A percentile compares a stretch with the other conserved stretches of the same genome.
phyloP scores from a whole-genome alignment of 495 filamentous ascomycete species.

The Parathielavia appendiculata region DNA sequence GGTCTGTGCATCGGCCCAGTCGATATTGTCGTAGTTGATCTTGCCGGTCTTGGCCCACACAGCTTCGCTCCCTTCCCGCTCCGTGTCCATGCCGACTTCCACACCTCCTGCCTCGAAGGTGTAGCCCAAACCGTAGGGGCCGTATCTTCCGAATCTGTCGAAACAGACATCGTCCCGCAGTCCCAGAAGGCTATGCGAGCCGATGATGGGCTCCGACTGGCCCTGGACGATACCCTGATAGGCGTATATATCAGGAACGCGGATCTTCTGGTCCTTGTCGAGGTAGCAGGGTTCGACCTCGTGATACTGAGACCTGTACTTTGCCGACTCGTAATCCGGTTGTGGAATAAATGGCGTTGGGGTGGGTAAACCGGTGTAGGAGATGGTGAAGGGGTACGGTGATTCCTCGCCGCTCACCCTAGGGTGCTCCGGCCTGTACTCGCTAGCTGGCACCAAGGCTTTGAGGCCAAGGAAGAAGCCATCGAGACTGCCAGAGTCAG shows the following conservation, averaged over 20 bases:
- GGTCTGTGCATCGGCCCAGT: constrained; percentile 72
- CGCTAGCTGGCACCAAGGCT: constrained; percentile 55
- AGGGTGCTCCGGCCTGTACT: constrained; percentile 74
- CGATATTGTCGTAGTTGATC: constrained; percentile 66
- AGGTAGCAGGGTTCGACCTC: constrained; percentile 70
- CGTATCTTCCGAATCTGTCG: constrained; percentile 84
- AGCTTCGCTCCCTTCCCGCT: constrained; percentile 61
- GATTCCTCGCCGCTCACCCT: constrained; percentile 34
- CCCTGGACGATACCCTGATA: constrained; percentile 70
- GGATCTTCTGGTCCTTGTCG: constrained; percentile 54
- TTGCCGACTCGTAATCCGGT: constrained; percentile 56
- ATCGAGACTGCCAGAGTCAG: constrained; percentile 45
- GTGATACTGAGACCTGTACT: constrained; percentile 56
- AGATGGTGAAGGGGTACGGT: constrained; percentile 27
- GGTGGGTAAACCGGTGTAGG: constrained; percentile 40
- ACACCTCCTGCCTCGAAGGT: constrained; percentile 66
- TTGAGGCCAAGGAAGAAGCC: constrained; percentile 77
- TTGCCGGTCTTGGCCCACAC: constrained; percentile 66
- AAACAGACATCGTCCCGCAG: constrained; percentile 85
- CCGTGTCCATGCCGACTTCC: constrained; percentile 70
- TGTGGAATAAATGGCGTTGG: constrained; percentile 64
- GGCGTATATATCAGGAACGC: constrained; percentile 60
- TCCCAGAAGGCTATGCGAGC: constrained; percentile 72
- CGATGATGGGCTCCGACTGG: constrained; percentile 75
- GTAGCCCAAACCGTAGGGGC: constrained; percentile 88